Conservation (phyloP, 306 rosid species). For the Prunus salicina region DNA sequence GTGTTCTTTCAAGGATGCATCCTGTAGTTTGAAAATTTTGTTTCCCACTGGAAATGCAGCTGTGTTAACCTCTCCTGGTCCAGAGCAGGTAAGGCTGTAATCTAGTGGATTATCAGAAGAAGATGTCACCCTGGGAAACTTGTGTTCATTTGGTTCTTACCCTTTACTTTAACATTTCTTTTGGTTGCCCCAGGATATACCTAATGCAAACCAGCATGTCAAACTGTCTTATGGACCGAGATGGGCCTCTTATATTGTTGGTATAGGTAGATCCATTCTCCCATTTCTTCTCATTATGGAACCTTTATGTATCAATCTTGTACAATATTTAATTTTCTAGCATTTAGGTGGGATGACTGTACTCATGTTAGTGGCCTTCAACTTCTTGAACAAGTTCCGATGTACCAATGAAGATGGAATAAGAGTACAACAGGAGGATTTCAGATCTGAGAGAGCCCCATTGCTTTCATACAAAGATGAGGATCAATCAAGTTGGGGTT, state of each 20-base stretch:
- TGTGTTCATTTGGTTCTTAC: background rate
- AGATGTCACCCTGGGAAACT: background rate
- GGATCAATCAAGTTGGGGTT: constrained; percentile 79
- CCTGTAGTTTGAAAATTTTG: constrained; percentile 53
- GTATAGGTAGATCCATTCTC: constrained; percentile 50
- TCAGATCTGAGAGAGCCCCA: constrained; percentile 47
- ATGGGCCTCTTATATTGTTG: constrained; percentile 68
- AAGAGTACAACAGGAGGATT: constrained; percentile 22
- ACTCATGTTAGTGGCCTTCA: constrained; percentile 53
- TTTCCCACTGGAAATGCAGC: constrained; percentile 60
- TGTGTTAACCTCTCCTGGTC: constrained; percentile 56
- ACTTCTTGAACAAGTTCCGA: constrained; percentile 48
- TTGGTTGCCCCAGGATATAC: constrained; percentile 44
- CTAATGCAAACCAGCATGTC: constrained; percentile 48
- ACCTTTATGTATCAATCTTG: constrained; percentile 10
- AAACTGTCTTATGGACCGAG: constrained; percentile 77
- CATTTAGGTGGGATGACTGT: constrained; percentile 62
- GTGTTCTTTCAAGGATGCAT: constrained; percentile 42
- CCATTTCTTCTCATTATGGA: background rate
- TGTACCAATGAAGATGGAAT: constrained; percentile 32
- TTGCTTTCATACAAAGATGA: constrained; percentile 68
- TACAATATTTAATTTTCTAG: constrained; percentile 18
- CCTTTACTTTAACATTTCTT: constrained; percentile 1
- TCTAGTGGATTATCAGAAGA: background rate
- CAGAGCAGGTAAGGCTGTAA: constrained; percentile 47